Evolutionary conservation across 768 basidiomycete genomes (phyloP).

Genomic region (Galerina marginata): DNA sequence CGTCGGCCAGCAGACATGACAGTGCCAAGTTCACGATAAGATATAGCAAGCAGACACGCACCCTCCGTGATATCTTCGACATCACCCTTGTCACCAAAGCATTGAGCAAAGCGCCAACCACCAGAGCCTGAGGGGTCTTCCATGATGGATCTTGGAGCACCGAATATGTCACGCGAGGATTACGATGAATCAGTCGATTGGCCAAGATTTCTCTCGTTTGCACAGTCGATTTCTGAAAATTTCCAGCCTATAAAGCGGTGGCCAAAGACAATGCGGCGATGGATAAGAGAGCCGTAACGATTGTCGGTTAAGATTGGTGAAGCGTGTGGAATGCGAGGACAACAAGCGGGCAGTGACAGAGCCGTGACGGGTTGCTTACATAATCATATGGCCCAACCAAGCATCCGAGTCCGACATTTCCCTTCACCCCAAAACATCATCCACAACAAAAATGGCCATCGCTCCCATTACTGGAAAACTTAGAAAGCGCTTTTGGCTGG

Average conservation of each 20-base stretch:
- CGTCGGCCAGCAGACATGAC: constrained; percentile 12
- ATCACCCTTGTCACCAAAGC: constrained; percentile 99
- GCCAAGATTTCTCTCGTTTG: constrained; percentile 2
- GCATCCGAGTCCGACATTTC: constrained; percentile 48
- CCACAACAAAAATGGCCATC: constrained; percentile 65
- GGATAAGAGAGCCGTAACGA: constrained; percentile 12
- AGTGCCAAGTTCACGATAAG: constrained; percentile 4
- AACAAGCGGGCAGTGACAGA: constrained; percentile 27
- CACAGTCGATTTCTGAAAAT: neutral
- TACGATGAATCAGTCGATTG: constrained; percentile 15
- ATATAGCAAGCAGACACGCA: constrained; percentile 38
- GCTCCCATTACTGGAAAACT: constrained; percentile 93
- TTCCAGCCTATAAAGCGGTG: constrained; percentile 1
- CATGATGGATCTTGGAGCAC: constrained; percentile 53
- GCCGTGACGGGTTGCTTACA: constrained; percentile 33
- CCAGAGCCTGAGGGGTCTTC: constrained; percentile 87
- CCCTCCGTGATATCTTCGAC: constrained; percentile 99
- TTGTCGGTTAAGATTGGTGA: constrained; percentile 29
- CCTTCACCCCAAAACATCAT: constrained; percentile 35
- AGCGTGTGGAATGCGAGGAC: constrained; percentile 36
- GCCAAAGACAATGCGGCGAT: constrained; percentile 13
- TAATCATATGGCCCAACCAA: constrained; percentile 26
- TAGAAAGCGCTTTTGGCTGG: constrained; percentile 91
- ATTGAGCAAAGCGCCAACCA: constrained; percentile 99
- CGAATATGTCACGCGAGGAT: constrained; percentile 24